Evolutionary conservation across 2,329 filamentous ascomycete species (phyloP).

Genomic region (Pseudocercospora fuligena): DNA sequence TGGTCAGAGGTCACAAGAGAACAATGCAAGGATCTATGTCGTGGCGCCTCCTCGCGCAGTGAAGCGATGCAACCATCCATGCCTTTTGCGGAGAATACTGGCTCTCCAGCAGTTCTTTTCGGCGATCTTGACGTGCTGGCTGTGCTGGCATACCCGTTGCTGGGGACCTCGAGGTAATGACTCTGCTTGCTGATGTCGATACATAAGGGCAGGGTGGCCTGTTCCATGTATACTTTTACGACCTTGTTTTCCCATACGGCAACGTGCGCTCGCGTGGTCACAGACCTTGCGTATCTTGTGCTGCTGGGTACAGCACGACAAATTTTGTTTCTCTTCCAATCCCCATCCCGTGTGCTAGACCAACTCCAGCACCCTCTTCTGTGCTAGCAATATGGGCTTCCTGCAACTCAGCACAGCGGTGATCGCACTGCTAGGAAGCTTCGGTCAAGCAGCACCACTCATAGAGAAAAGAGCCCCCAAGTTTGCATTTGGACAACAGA

Average conservation of each 20-base stretch:
- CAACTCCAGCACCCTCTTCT: background rate
- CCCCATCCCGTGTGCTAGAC: background rate
- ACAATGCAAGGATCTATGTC: constrained; percentile 5
- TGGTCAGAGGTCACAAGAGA: constrained; percentile 5
- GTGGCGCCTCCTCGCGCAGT: constrained; percentile 4
- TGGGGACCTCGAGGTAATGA: background rate
- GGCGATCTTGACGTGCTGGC: constrained; percentile 10
- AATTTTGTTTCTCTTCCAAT: background rate
- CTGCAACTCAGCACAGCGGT: constrained; percentile 29
- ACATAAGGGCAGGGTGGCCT: constrained; percentile 9
- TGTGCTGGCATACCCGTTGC: background rate
- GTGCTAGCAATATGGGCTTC: constrained; percentile 28
- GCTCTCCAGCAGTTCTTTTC: background rate
- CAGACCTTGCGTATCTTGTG: background rate
- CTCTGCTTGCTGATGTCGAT: background rate
- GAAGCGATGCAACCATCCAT: constrained; percentile 8
- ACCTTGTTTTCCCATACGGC: background rate
- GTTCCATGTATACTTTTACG: background rate
- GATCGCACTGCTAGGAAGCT: constrained; percentile 32
- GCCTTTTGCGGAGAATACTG: constrained; percentile 4
- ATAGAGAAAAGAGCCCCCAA: constrained; percentile 27
- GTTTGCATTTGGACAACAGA: constrained; percentile 60
- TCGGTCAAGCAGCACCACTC: constrained; percentile 31
- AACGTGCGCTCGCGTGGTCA: background rate
- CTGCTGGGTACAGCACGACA: background rate